Conservation (phyloP, 2,329 filamentous ascomycete genomes). For the Aspergillus tanneri region DNA sequence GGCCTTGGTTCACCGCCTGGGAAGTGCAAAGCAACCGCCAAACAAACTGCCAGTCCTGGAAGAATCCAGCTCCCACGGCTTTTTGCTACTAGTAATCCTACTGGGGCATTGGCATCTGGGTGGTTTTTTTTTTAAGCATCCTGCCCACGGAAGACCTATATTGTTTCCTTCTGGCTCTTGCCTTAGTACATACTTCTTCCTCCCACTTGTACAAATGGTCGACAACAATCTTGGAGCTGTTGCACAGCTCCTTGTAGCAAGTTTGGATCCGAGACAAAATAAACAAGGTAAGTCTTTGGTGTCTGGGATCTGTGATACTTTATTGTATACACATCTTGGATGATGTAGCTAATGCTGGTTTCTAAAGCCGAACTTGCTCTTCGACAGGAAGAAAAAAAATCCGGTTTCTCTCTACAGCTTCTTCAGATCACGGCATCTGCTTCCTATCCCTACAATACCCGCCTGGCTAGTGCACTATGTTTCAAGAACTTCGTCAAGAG, state of each 20-base stretch:
- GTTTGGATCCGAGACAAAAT: constrained; percentile 81
- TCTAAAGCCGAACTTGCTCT: constrained; percentile 74
- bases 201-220: constrained; percentile 52
- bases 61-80: constrained; percentile 26
- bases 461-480: constrained; percentile 83
- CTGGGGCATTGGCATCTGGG: constrained; percentile 7
- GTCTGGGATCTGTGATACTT: not conserved
- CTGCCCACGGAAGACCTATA: not conserved
- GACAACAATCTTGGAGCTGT: constrained; percentile 62
- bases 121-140: not conserved
- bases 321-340: not conserved
- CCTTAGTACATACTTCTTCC: not conserved
- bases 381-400: constrained; percentile 74
- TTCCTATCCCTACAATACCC: constrained; percentile 70
- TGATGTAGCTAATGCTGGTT: constrained; percentile 5
- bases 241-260: constrained; percentile 84
- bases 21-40: constrained; percentile 29
- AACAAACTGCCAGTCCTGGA: constrained; percentile 37
- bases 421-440: constrained; percentile 86
- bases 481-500: constrained; percentile 98
- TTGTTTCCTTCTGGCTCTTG: not conserved
- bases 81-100: constrained; percentile 14
- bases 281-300: constrained; percentile 69
- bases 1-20: constrained; percentile 28
- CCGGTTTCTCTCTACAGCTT: constrained; percentile 81